Evolutionary conservation across 495 filamentous ascomycete genomes (phyloP).

Genomic region (Podospora appendiculata): DNA sequence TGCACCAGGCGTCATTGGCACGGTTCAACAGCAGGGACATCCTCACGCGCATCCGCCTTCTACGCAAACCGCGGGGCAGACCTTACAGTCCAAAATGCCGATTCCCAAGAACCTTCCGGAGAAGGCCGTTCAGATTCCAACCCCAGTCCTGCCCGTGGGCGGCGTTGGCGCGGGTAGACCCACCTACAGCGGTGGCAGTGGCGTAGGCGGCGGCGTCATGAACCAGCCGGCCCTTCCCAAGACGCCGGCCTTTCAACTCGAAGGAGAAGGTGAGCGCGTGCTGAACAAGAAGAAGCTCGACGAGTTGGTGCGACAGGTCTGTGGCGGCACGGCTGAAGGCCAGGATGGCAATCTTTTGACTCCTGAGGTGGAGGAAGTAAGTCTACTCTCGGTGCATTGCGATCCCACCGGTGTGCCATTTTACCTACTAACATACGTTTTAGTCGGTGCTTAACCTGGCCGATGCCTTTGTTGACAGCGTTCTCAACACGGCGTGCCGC

Average conservation of each 20-base stretch:
- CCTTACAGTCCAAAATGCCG: conserved; percentile 49
- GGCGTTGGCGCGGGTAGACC: conserved; percentile 62
- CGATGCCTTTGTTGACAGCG: conserved; percentile 89
- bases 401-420: no score
- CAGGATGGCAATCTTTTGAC: conserved; percentile 62
- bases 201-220: conserved; percentile 67
- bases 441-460: conserved; percentile 83
- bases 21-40: conserved; percentile 33
- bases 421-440: background rate
- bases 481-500: conserved; percentile 77
- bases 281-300: conserved; percentile 95
- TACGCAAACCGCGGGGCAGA: conserved; percentile 20
- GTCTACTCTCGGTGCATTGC: conserved; percentile 4
- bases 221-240: conserved; percentile 78
- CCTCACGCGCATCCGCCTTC: conserved; percentile 48
- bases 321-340: conserved; percentile 64
- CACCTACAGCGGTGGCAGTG: conserved; percentile 66
- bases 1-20: conserved; percentile 23
- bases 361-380: conserved; percentile 91
- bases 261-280: conserved; percentile 82
- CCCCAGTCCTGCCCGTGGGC: conserved; percentile 50
- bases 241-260: conserved; percentile 71
- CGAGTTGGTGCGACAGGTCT: conserved; percentile 89
- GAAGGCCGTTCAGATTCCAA: conserved; percentile 51
- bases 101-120: conserved; percentile 74